A percentile compares a stretch with the other conserved stretches of the same genome.
Conservation (phyloP, 352 stramenopile genomes). For the Globisporangium nagaii region DNA sequence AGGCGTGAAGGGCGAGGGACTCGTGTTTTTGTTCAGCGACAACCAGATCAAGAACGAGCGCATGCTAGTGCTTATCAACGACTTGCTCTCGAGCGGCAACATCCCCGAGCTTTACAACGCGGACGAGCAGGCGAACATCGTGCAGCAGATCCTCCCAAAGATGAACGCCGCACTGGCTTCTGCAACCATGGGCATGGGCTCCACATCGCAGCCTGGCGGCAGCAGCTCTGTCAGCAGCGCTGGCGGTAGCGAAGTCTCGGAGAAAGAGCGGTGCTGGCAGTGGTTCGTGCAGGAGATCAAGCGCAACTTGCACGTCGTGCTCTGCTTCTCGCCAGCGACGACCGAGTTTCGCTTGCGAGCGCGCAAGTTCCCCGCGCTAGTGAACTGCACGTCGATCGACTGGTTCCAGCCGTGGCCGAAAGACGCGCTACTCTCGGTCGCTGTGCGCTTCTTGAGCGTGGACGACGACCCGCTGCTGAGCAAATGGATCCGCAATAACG, state of each 20-base stretch:
- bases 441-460: constrained; percentile 66
- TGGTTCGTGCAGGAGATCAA: constrained; percentile 91
- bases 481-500: constrained; percentile 23
- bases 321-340: constrained; percentile 93
- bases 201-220: background rate
- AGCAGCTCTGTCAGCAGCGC: background rate
- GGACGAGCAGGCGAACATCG: constrained; percentile 90
- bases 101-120: constrained; percentile 90
- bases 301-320: constrained; percentile 91
- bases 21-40: constrained; percentile 92
- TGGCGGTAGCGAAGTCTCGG: constrained; percentile 45
- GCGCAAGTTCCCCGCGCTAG: constrained; percentile 91
- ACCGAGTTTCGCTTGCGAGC: constrained; percentile 84
- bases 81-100: constrained; percentile 89
- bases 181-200: background rate
- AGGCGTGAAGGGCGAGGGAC: constrained; percentile 88
- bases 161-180: constrained; percentile 60
- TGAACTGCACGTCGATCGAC: constrained; percentile 93
- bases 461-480: constrained; percentile 19
- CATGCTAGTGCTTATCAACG: constrained; percentile 94
- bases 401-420: constrained; percentile 92
- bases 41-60: constrained; percentile 93
- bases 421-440: constrained; percentile 89
- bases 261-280: constrained; percentile 92
- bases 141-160: constrained; percentile 84